Evolutionary conservation across 352 stramenopile species (phyloP), one percentile per base, ranked within the genome.

Genomic region (Saprolegnia parasitica): DNA sequence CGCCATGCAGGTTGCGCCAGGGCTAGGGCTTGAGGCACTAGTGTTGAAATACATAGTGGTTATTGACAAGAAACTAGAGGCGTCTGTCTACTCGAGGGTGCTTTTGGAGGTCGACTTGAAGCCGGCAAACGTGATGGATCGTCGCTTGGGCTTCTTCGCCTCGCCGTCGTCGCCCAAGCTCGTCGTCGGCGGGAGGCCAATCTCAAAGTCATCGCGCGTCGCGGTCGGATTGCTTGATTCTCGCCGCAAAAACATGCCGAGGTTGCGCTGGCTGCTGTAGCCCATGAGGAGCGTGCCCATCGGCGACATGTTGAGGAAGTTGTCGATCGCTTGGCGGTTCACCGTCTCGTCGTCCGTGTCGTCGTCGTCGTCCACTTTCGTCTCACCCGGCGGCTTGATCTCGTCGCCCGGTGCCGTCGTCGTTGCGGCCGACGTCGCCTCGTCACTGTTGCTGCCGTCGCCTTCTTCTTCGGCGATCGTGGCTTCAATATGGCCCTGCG

Each of bases 221-320:
- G 40, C 63, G 77, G 56, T 73, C 75, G 72, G 29, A 3, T 76
- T 76, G 64, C 46, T 78, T 15, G 83, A 90, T 16, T 73, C 76
- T n/a, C 83, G 77, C n/a, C 82, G 76, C 24, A 80, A 75, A 20
- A 89, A 77, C 24, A 88, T 70, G 24, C 80, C 76, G 11, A 74
- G 77, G 23, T 87, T 79, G 23, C 80, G 76, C 6, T 79, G 74
- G 4, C 77, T 76, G 50, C 82, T 75, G 47, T 89, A 88, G 24
- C 83, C 81, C 13, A 93, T 88, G 9, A 93, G 75, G 57, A 81
- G 81, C 65, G 88, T 80, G 39, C 80, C 58, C 58, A 67, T 90
- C 18, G 86, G 78, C 1, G 84, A 91, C 82, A 93, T 91, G 56
- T 93, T 82, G 46, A 93, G 73, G 64, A 90, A 93, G 74, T 93